A percentile compares a stretch with the other conserved stretches of the same genome.
Conservation (phyloP, 78 protist species). For the Dictyostelium firmibasis region DNA sequence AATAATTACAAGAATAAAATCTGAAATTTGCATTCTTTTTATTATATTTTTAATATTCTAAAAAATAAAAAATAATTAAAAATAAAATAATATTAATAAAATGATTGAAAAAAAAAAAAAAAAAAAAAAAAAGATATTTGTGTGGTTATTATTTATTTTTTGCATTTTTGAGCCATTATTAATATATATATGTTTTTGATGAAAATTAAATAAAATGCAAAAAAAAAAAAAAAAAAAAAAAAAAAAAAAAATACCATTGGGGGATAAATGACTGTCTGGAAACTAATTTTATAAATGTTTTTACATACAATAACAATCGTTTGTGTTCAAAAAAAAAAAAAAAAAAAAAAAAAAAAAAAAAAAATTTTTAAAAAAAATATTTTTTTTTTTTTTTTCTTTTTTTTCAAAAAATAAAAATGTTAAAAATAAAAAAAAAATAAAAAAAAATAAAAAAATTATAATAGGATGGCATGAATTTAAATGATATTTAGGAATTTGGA, state of each 20-base stretch:
- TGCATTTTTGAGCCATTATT: not conserved
- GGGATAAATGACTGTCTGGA: not conserved
- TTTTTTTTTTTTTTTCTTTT: not conserved
- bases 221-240: not conserved
- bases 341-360: too few relatives aligned
- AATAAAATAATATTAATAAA: not conserved
- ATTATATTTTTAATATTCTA: not conserved
- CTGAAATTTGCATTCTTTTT: slow-evolving; percentile 3
- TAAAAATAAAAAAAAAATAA: not conserved
- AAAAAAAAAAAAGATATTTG: too few relatives aligned
- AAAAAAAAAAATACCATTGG: not conserved
- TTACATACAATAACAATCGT: not conserved
- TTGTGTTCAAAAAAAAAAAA: not conserved
- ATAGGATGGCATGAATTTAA: not conserved
- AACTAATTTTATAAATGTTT: not conserved
- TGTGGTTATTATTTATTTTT: not conserved
- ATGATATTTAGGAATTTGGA: not conserved
- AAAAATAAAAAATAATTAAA: not conserved
- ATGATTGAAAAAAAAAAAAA: not conserved
- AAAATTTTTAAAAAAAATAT: too few relatives aligned
- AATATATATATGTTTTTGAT: too few relatives aligned
- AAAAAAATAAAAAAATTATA: not conserved
- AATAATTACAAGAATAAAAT: slow-evolving; percentile 18
- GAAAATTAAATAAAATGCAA: too few relatives aligned
- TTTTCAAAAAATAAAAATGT: too few relatives aligned